Conservation (phyloP, 2,329 filamentous ascomycete species). For the Sporothrix luriei region DNA sequence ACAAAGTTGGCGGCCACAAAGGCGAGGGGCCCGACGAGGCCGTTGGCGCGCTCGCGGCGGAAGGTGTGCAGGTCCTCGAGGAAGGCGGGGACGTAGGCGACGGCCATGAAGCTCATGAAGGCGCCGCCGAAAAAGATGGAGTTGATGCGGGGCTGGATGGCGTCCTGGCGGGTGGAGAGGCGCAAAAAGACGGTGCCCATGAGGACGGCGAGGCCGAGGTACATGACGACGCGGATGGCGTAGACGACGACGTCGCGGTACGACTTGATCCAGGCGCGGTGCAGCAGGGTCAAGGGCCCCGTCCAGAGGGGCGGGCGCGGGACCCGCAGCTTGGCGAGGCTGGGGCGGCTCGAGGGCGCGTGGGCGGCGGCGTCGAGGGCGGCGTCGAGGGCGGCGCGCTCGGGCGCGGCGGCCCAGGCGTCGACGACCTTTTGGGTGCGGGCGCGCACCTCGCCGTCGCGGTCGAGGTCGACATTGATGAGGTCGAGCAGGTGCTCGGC, state of each 20-base stretch:
- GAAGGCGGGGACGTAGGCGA: constrained; percentile 82
- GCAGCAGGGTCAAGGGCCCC: constrained; percentile 67
- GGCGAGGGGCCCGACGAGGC: constrained; percentile 72
- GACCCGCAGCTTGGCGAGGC: constrained; percentile 34
- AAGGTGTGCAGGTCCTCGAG: constrained; percentile 76
- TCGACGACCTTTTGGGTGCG: constrained; percentile 57
- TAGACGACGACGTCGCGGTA: constrained; percentile 84
- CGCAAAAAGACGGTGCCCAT: constrained; percentile 88
- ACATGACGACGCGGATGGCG: constrained; percentile 77
- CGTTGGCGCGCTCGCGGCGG: constrained; percentile 78
- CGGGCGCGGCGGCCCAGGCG: constrained; percentile 36
- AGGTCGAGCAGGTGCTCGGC: constrained; percentile 80
- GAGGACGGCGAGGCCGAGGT: constrained; percentile 69
- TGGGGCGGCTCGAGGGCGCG: constrained; percentile 39
- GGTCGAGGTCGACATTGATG: constrained; percentile 74
- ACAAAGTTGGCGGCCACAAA: constrained; percentile 80
- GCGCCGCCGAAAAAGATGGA: constrained; percentile 73
- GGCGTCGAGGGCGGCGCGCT: neutral
- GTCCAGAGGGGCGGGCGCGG: constrained; percentile 50
- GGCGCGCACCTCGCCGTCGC: constrained; percentile 49
- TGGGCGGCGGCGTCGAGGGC: constrained; percentile 34
- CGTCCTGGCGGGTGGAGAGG: constrained; percentile 65
- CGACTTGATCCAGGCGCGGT: constrained; percentile 79
- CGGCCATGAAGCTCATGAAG: constrained; percentile 79
- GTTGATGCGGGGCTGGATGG: constrained; percentile 81